Evolutionary conservation across 306 rosid species (phyloP), one percentile per base, ranked within the genome.

Genomic region (Quercus rubra): DNA sequence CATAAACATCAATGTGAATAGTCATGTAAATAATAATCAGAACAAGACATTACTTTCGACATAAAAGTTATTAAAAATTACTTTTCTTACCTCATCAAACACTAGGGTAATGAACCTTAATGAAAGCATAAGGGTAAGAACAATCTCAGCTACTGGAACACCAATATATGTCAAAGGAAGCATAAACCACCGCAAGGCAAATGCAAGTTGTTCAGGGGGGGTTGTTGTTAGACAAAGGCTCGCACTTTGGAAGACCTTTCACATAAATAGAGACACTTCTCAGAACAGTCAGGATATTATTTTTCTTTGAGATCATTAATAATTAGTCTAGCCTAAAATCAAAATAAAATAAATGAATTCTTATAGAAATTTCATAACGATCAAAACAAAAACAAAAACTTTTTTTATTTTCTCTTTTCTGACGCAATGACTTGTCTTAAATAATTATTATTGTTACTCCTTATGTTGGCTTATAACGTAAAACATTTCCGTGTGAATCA

Each of bases 191-290:
- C 91, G 90, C 78, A 94, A 74, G 49, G 97, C 92, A 85, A 79
- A 92, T 78, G 97, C 99, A 71, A 94, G 91, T 77, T 94, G 95
- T 84, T 94, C 99, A 10, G 99, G 99, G 27, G 95, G 85, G 38
- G 97, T 94, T 72, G 99, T 94, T 77, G 93, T 86, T 69, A 94
- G 90, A 89, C 99, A 94, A 74, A 94, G 97, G 89, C 99, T 92
- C 2, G 92, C 99, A 88, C 99, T 94, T 92, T 94, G 99, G 86
- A 94, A 94, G 80, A 94, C 97, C 99, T 94, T 83, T 71, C 69
- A 83, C 75, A 82, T 75, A 81, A 78, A 86, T 59, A 71, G 51
- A 46, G 79, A 73, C 6, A 78, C 73, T 58, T 79, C 64, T 85
- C 78, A 79, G 85, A 74, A 86, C 9, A 66, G 79, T 51, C 56